Evolutionary conservation across 2,329 filamentous ascomycete genomes (phyloP), one percentile per base, ranked within the genome.

Genomic region (Hortaea werneckii): DNA sequence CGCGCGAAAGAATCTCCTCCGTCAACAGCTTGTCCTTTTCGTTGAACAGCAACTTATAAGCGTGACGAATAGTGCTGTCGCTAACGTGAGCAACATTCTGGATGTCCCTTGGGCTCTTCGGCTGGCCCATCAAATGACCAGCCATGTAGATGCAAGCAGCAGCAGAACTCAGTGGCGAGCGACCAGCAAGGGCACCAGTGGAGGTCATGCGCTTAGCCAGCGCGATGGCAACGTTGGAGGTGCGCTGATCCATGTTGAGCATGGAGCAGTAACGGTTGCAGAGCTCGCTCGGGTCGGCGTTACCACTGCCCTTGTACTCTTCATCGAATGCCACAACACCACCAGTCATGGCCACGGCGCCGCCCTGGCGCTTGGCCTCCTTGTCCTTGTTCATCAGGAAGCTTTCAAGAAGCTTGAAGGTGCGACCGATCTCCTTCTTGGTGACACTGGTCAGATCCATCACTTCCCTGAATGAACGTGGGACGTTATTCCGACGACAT

Each of bases 91-190:
- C 87, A 12, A 92, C 83, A 26, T 69, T 67, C 5, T 87, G 85
- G 57, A 98, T 95, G 50, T 94, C 85, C 65, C 89, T 89, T n/a
- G 87, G 84, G 5, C 79, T 74, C 58, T 85, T 85, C 13, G 80
- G 74, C 55, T 92, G 79, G 46, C 83, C 85, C 70, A 95, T 83
- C 34, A 96, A 75, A 60, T 90, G 81, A 29, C 87, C 88, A 4
- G 90, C 85, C 80, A 96, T 92, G 73, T 92, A 98, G 65, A 98
- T 95, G 65, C 88, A 94, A 29, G 92, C 89, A 12, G 89, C 90
- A 5, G 94, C 90, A 50, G 94, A 87, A 1, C 90, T 95, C 41
- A 98, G 74, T 13, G 92, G 92, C 47, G 90, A 96, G 49, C 92
- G 87, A 54, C 92, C 92, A 32, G 90, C 89, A 49, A 96, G 77